phyloP scores from a whole-genome alignment of 108 stramenopile genomes.

The Mediolabrus comicus region DNA sequence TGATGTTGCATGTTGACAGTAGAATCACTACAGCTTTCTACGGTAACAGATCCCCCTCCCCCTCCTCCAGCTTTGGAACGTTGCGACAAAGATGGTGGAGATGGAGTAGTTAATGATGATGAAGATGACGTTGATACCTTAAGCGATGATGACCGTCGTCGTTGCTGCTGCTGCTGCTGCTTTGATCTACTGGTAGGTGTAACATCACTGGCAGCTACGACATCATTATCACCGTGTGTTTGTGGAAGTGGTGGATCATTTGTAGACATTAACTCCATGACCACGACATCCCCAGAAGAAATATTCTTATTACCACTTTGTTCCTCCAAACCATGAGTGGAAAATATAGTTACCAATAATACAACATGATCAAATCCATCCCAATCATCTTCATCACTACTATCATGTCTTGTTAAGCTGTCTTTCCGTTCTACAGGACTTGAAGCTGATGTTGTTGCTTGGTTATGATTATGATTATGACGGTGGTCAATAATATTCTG shows the following conservation, averaged over 20 bases:
- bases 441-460: background rate
- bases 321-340: background rate
- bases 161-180: background rate
- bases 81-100: background rate
- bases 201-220: background rate
- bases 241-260: constrained; percentile 21
- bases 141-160: background rate
- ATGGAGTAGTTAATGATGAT: background rate
- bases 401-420: background rate
- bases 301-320: background rate
- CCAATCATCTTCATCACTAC: background rate
- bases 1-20: background rate
- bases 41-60: background rate
- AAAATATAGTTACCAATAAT: constrained; percentile 36
- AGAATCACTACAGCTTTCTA: background rate
- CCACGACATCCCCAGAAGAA: constrained; percentile 31
- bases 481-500: no score
- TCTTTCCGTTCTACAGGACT: background rate
- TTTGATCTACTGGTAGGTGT: background rate
- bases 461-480: no score
- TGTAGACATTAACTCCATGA: constrained; percentile 42
- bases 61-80: background rate
- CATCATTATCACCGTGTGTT: background rate
- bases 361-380: constrained; percentile 45
- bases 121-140: constrained; percentile 1